A percentile compares a stretch with the other conserved stretches of the same genome.
Conservation (phyloP, 305 asterid species). For the Ruellia speciosa region DNA sequence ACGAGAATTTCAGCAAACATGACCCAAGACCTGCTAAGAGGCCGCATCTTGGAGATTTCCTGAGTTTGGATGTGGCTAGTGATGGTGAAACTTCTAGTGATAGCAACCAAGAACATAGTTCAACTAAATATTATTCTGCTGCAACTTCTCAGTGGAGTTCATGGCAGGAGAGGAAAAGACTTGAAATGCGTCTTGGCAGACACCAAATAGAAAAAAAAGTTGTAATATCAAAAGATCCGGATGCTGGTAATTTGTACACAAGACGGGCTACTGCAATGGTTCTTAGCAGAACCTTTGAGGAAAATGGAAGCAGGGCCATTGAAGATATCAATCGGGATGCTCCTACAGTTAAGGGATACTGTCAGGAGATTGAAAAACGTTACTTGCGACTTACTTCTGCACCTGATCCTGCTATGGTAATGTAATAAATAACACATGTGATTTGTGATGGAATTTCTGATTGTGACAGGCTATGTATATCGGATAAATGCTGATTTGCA, state of each 20-base stretch:
- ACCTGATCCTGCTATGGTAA: slow-evolving; percentile 96
- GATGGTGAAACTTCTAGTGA: slow-evolving; percentile 72
- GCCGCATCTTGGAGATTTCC: slow-evolving; percentile 65
- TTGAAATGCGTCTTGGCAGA: slow-evolving; percentile 90
- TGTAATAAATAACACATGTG: no score
- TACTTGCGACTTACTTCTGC: slow-evolving; percentile 98
- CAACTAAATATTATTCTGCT: slow-evolving; percentile 65
- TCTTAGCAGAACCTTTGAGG: slow-evolving; percentile 66
- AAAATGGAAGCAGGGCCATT: slow-evolving; percentile 74
- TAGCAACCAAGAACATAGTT: slow-evolving; percentile 71
- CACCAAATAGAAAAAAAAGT: slow-evolving; percentile 45
- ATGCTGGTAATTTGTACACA: slow-evolving; percentile 43
- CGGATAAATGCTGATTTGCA: slow-evolving; percentile 50
- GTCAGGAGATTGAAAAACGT: slow-evolving; percentile 91
- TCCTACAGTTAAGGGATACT: slow-evolving; percentile 85
- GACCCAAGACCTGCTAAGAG: slow-evolving; percentile 64
- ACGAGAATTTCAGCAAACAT: slow-evolving; percentile 39
- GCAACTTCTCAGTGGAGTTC: slow-evolving; percentile 64
- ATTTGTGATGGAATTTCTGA: no score
- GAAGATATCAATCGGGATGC: slow-evolving; percentile 99
- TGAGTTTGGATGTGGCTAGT: no score
- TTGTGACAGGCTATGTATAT: no score
- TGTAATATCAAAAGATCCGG: slow-evolving; percentile 38
- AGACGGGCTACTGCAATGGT: slow-evolving; percentile 58
- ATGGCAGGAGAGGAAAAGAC: slow-evolving; percentile 82